Conservation (phyloP, 2,329 filamentous ascomycete genomes). For the Stylonectria norvegica region DNA sequence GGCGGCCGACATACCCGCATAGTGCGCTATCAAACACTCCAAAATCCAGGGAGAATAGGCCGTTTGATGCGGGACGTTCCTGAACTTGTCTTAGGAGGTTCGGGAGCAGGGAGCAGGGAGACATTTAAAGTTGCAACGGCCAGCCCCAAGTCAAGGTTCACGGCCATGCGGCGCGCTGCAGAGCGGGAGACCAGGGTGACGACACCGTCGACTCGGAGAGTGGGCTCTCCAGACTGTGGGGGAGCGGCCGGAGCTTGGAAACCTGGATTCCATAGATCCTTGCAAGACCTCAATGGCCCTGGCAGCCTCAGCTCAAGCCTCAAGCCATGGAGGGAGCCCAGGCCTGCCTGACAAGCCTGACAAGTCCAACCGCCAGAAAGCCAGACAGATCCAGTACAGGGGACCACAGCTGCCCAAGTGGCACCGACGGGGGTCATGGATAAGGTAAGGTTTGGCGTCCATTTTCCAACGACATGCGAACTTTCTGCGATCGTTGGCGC, state of each 20-base stretch:
- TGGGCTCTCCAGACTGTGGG: too few species aligned
- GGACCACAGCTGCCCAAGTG: slow-evolving; percentile 19
- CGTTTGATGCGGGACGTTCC: too few species aligned
- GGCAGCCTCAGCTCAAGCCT: slow-evolving; percentile 7
- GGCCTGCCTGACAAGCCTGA: slow-evolving; percentile 12
- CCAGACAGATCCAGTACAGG: slow-evolving; percentile 24
- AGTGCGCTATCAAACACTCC: too few species aligned
- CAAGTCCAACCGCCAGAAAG: too few species aligned
- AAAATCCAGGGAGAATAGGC: too few species aligned
- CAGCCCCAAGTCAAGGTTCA: slow-evolving; percentile 19
- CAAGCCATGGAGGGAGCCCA: slow-evolving; percentile 20
- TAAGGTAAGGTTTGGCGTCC: slow-evolving; percentile 10
- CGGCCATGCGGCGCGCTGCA: slow-evolving; percentile 17
- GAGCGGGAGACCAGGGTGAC: slow-evolving; percentile 29
- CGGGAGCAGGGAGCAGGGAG: too few species aligned
- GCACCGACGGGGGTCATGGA: slow-evolving; percentile 16
- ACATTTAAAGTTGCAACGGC: slow-evolving; percentile 22
- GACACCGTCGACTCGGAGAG: slow-evolving; percentile 24
- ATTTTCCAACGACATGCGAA: slow-evolving; percentile 8
- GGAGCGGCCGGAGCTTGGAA: slow-evolving; percentile 18
- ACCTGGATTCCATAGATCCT: too few species aligned
- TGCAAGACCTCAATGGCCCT: slow-evolving; percentile 24
- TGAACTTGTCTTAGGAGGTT: too few species aligned
- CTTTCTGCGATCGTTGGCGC: not conserved
- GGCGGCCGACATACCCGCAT: too few species aligned